A percentile compares a stretch with the other conserved stretches of the same genome.
These are phyloP conservation scores for Fusarium ambrosium DNA, from an alignment of 2,329 filamentous ascomycete species.

Conservation along the genomic window DNA sequence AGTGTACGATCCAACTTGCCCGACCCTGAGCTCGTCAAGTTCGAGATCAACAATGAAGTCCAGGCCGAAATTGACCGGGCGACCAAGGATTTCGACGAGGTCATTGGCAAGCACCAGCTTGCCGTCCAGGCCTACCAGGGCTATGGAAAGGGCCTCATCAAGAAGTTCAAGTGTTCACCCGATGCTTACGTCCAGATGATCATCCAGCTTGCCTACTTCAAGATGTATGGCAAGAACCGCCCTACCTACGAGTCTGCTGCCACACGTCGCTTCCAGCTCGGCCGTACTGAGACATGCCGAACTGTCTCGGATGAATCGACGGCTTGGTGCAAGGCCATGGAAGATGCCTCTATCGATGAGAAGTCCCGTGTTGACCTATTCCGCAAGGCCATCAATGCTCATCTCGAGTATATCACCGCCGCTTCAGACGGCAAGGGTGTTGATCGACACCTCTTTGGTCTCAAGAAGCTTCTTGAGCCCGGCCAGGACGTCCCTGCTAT, in stretches of 20 bases:
- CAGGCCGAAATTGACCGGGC: slow-evolving; percentile 85
- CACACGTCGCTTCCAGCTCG: slow-evolving; percentile 94
- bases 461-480: slow-evolving; percentile 88
- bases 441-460: slow-evolving; percentile 95
- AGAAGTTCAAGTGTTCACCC: slow-evolving; percentile 98
- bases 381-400: slow-evolving; percentile 83
- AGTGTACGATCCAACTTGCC: slow-evolving; percentile 84
- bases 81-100: slow-evolving; percentile 79
- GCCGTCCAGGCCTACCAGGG: slow-evolving; percentile 95
- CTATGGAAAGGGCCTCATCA: slow-evolving; percentile 98
- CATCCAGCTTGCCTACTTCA: slow-evolving; percentile 97
- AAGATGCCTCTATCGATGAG: slow-evolving; percentile 73
- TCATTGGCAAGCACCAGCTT: slow-evolving; percentile 91
- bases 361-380: slow-evolving; percentile 80
- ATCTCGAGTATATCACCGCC: slow-evolving; percentile 91
- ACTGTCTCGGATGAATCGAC: slow-evolving; percentile 91
- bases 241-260: slow-evolving; percentile 98
- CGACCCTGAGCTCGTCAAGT: slow-evolving; percentile 82
- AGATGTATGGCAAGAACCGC: slow-evolving; percentile 98
- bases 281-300: slow-evolving; percentile 95
- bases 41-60: slow-evolving; percentile 81
- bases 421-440: slow-evolving; percentile 94
- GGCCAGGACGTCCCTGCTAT: slow-evolving; percentile 86
- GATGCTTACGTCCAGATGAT: slow-evolving; percentile 99
- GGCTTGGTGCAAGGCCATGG: slow-evolving; percentile 90